Evolutionary conservation across 2,329 filamentous ascomycete genomes (phyloP).

Genomic region (Scedosporium minutisporum): DNA sequence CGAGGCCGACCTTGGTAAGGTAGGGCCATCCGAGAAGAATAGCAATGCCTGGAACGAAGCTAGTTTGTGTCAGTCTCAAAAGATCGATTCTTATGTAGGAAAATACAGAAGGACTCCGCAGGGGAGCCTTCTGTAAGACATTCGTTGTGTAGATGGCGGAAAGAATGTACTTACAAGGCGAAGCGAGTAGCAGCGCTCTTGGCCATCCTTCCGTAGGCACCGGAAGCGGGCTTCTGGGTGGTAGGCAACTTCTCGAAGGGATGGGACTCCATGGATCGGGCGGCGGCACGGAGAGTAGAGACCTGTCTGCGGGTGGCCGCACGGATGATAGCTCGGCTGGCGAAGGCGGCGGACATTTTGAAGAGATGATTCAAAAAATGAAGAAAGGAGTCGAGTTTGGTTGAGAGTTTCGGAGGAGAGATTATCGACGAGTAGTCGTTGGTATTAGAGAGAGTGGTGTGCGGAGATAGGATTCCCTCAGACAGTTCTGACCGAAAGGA

Average conservation of each 20-base stretch:
- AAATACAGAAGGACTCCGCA: background rate
- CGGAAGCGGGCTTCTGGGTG: conserved; percentile 16
- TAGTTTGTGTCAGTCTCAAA: conserved; percentile 10
- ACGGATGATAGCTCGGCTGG: conserved; percentile 5
- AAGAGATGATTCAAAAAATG: background rate
- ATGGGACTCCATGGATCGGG: conserved; percentile 24
- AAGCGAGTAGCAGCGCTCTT: conserved; percentile 21
- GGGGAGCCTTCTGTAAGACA: background rate
- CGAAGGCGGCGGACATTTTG: conserved; percentile 2
- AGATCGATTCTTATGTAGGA: background rate
- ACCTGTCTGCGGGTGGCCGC: conserved; percentile 20
- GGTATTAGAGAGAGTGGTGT: background rate
- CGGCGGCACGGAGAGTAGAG: conserved; percentile 23
- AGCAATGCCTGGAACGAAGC: conserved; percentile 24
- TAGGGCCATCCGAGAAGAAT: conserved; percentile 26
- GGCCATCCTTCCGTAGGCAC: conserved; percentile 22
- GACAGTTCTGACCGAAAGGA: background rate
- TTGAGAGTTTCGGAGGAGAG: conserved; percentile 1
- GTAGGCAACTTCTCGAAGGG: conserved; percentile 24
- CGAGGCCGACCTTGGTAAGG: conserved; percentile 17
- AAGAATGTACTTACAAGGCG: conserved; percentile 20
- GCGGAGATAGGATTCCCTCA: background rate
- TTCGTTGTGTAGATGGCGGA: background rate
- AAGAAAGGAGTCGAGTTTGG: background rate
- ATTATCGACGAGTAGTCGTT: background rate